Evolutionary conservation across 2,329 filamentous ascomycete species (phyloP), one percentile per base, ranked within the genome.

Genomic region (Colletotrichum gloeosporioides): DNA sequence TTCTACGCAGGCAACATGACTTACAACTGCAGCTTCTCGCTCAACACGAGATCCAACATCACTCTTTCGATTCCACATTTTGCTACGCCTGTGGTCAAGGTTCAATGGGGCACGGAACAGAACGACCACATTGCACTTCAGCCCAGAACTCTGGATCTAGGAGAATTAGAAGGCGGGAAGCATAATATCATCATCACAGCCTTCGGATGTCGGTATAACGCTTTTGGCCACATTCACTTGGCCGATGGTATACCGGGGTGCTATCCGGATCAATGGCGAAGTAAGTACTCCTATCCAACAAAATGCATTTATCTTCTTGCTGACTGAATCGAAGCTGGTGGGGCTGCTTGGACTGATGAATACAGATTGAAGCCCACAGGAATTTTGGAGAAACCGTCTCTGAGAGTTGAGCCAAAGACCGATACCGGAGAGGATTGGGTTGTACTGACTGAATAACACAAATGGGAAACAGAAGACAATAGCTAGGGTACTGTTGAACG

Each of bases 1-100:
- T 80, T 81, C 34, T 82, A 82, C 61, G 77, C 79, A 16, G 79
- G 77, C 8, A 80, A 79, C 67, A 66, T 79, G 8, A 77, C 77
- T 1, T 82, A 82, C 73, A 77, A 77, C 39, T 77, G 76, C 57
- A 61, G 22, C 6, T 73, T 77, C 36, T 39, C 61, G 6, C 66
- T 76, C 12, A 18, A 36, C 10, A 32, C 55, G 6, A 25, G 25
- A 4, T 69, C 73, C 1, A 36, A 57, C 7, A 73, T 77, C 18
- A 75, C 57, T 3, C 66, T 77, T 10, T 65, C 76, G 15, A 55
- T 77, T 8, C 69, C 76, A 6, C 31, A 34, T 10, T 77, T 77
- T 6, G 39, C 69, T 3, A 71, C 73, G 9, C 76, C 76, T 4
- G 73, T 77, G 3, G 25, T 77, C 8, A 77, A 74, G 15, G 76